Base-by-base conservation (phyloP, 2,329 filamentous ascomycete genomes). In the Ophiostoma sp. region DNA sequence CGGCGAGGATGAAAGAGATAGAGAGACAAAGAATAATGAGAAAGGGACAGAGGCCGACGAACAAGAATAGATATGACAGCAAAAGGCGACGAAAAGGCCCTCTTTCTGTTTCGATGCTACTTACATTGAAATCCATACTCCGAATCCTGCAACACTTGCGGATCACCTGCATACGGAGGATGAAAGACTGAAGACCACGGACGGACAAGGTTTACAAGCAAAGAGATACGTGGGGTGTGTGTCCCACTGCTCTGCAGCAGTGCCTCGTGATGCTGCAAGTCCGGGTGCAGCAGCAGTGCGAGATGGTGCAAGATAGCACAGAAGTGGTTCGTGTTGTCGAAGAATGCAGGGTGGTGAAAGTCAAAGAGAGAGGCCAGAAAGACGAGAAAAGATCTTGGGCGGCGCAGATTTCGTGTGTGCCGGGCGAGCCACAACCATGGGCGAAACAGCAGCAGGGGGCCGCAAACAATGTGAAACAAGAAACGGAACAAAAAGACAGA, bases 121-220 rank as follows among this genome's bases (percentile, higher is more conserved):
- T 28, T 8, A 48, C 63, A 4, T 39, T n/a, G 33, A 50, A 36
- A 12, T 31, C n/a, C n/a, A n/a, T n/a, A n/a, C n/a, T n/a, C n/a
- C n/a, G 36, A 17, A 42, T 33, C 17, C 61, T 66, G 61, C 22
- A 22, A 64, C n/a, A 63, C 45, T 69, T 48, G 31, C 66, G 33
- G n/a, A 59, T 59, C 68, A 70, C 50, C 50, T 59, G 68, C 68
- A 70, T 42, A 57, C 50, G 50, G 50, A 45, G 31, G 31, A 42
- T 17, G 36, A 66, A 66, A 25, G n/a, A 25, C 22, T 22, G 6
- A 9, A 52, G 50, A n/a, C 39, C 6, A 25, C 33, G 33, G 17
- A 39, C 8, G 59, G 31, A 39, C 15, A 39, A 33, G 19, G 33
- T 63, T 52, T 52, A 52, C 22, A 9, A 3, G 5, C 8, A n/a